phyloP scores from a whole-genome alignment of 805 yeast genomes.

The Suhomyces sp. region DNA sequence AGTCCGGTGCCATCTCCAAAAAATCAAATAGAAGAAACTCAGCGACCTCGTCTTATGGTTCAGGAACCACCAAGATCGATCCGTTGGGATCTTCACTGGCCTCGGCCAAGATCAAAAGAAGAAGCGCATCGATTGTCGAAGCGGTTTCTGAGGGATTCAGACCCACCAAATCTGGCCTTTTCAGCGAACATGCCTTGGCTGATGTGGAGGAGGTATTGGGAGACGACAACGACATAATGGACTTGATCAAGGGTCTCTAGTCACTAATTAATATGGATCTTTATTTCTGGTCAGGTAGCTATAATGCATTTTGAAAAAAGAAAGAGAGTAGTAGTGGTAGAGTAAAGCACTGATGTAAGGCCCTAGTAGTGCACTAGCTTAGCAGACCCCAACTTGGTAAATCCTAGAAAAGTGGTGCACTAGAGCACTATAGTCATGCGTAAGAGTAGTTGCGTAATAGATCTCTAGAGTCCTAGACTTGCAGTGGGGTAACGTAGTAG shows the following conservation, averaged over 20 bases:
- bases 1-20: constrained; percentile 1
- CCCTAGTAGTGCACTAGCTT: background rate
- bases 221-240: constrained; percentile 48
- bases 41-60: background rate
- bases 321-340: background rate
- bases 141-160: constrained; percentile 75
- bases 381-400: no score
- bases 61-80: constrained; percentile 3
- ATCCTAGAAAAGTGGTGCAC: no score
- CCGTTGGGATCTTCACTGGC: background rate
- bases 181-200: constrained; percentile 69
- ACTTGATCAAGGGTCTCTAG: constrained; percentile 31
- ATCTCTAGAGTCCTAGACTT: no score
- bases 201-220: constrained; percentile 70
- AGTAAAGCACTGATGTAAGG: background rate
- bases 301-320: background rate
- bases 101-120: constrained; percentile 35
- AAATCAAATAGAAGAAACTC: constrained; percentile 4
- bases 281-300: background rate
- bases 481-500: no score
- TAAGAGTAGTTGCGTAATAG: no score
- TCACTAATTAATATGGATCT: background rate
- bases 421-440: no score
- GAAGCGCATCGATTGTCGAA: constrained; percentile 68
- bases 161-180: constrained; percentile 71